Evolutionary conservation across 495 filamentous ascomycete species (phyloP).

Genomic region (Geopyxis carbonaria): DNA sequence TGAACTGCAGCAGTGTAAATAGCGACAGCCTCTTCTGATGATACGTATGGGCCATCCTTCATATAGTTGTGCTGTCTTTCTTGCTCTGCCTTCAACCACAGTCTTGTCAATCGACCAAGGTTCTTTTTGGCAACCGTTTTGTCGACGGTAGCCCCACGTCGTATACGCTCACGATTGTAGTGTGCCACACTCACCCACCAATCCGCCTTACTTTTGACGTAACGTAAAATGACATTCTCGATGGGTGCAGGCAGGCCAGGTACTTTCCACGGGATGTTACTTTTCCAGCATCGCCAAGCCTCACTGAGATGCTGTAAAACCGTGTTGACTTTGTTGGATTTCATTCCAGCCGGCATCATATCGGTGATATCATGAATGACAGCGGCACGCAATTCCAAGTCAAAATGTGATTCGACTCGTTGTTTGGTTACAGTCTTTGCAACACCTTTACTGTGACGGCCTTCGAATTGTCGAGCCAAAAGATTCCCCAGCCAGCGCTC

Average conservation of each 20-base stretch:
- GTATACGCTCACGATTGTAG: constrained; percentile 94
- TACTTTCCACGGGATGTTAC: constrained; percentile 99
- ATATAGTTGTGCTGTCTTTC: constrained; percentile 98
- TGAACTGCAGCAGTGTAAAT: constrained; percentile 99
- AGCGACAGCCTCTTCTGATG: constrained; percentile 93
- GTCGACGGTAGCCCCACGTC: constrained; percentile 89
- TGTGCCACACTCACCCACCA: constrained; percentile 99
- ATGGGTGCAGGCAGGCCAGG: constrained; percentile 90
- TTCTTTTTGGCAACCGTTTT: constrained; percentile 99
- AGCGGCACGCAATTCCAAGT: constrained; percentile 90
- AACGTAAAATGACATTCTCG: constrained; percentile 94
- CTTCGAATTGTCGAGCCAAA: constrained; percentile 93
- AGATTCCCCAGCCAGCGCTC: constrained; percentile 97
- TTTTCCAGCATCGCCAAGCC: constrained; percentile 99
- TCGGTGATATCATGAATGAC: constrained; percentile 99
- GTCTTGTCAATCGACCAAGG: constrained; percentile 74
- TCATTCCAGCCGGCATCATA: constrained; percentile 99
- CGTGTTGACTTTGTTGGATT: constrained; percentile 98
- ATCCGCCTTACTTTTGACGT: constrained; percentile 97
- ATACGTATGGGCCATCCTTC: constrained; percentile 98
- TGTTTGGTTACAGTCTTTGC: constrained; percentile 99
- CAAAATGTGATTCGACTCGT: constrained; percentile 96
- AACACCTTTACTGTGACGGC: constrained; percentile 96
- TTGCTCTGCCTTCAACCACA: constrained; percentile 98
- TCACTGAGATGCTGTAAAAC: constrained; percentile 94